These are phyloP conservation scores for Penicillium cinerascens DNA, from an alignment of 495 filamentous ascomycete genomes.

Conservation along the genomic window DNA sequence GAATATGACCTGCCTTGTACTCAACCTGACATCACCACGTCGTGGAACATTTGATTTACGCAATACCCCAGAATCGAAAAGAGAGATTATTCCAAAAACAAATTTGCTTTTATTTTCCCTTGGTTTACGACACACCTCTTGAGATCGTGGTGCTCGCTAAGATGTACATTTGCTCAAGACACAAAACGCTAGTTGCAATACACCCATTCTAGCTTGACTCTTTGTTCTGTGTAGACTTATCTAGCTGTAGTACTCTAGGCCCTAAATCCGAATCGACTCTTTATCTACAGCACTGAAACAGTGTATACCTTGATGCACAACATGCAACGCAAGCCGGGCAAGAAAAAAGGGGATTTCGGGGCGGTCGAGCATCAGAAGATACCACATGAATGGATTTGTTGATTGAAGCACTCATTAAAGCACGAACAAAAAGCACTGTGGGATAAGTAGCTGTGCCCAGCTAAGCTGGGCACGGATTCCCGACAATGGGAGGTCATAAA, in stretches of 20 bases:
- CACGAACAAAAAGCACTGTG: not conserved
- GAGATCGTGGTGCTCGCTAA: not conserved
- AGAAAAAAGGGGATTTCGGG: not conserved
- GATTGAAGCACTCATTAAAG: not conserved
- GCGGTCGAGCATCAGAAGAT: not conserved
- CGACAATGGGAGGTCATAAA: not conserved
- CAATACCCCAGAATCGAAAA: conserved; percentile 3
- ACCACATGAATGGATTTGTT: not conserved
- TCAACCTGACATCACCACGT: not conserved
- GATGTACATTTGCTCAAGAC: not conserved
- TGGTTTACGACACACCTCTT: not conserved
- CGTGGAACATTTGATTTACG: not conserved
- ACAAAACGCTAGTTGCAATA: not conserved
- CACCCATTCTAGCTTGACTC: not conserved
- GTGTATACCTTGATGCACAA: not conserved
- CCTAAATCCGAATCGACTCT: not conserved
- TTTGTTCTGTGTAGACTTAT: not conserved
- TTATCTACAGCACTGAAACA: not conserved
- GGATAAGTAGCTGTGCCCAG: not conserved
- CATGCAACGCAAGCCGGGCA: not conserved
- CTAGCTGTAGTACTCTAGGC: too few relatives aligned
- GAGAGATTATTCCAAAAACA: not conserved
- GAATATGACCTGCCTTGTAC: not conserved
- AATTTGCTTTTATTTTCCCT: not conserved
- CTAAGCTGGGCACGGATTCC: not conserved